Evolutionary conservation across 169 alveolate species (phyloP), one percentile per base, ranked within the genome.

Genomic region (Plasmodium inui): DNA sequence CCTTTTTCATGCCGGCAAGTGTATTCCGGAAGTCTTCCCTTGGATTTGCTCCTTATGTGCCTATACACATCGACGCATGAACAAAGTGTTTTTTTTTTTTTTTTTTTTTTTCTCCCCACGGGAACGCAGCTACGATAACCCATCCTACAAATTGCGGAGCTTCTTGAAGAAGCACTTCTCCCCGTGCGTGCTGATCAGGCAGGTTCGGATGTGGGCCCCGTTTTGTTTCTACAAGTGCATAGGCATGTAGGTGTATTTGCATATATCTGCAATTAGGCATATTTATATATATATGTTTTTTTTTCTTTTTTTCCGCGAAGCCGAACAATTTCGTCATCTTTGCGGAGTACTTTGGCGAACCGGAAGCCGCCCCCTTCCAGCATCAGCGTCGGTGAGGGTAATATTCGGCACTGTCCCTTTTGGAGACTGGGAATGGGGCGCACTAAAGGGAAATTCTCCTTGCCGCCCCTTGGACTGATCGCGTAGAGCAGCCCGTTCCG

Each of bases 261-360:
- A 46, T 46, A 46, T 46, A 32, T 61, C 7, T 57, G 41, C n/a
- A n/a, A 46, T 46, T 61, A n/a, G 28, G 28, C 22, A n/a, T 34
- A 44, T 46, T 39, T 44, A 4, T 41, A 41, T 41, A 41, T 41
- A 41, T 41, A 41, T 44, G 0, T 34, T 34, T 0, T 34, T 34
- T 55, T 82, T 67, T 57, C 14, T 41, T 71, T 71, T 70, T 55
- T 70, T 41, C 73, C 83, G 76, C 92, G 44, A 70, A 84, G 92
- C 92, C 92, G 72, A 84, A 84, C 70, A 70, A 84, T 71, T 84
- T 84, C 53, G 92, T 84, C 32, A 84, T 71, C 32, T 84, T 84
- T 84, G 26, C 72, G 28, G 71, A 55, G 19, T 84, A 84, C 37
- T 84, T 84, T 84, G 34, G 72, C 37, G 44, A 30, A 57, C 71